A percentile compares a stretch with the other conserved stretches of the same genome.
These are phyloP conservation scores for Schizophyllum amplum DNA, from an alignment of 1,284 basidiomycete species.

Conservation along the genomic window DNA sequence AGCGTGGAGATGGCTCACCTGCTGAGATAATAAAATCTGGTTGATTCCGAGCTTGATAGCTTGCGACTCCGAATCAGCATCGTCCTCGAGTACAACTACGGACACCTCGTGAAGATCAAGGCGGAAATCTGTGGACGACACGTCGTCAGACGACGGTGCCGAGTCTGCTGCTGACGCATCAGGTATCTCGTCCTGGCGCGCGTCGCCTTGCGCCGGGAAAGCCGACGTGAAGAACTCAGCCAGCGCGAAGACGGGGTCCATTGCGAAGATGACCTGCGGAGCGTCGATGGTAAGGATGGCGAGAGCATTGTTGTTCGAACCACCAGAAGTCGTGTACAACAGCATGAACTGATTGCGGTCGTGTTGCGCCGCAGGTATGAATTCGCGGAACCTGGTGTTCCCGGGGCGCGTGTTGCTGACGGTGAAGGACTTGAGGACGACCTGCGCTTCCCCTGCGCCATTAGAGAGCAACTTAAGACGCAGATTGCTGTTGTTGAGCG, in stretches of 20 bases:
- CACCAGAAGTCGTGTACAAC: conserved; percentile 74
- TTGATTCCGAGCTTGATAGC: conserved; percentile 84
- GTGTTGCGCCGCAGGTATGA: conserved; percentile 88
- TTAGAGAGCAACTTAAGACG: conserved; percentile 83
- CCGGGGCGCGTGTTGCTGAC: conserved; percentile 86
- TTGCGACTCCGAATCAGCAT: conserved; percentile 73
- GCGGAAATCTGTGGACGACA: conserved; percentile 51
- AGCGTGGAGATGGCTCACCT: conserved; percentile 38
- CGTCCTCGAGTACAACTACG: conserved; percentile 85
- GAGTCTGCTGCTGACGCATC: conserved; percentile 15
- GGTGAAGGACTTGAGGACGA: conserved; percentile 85
- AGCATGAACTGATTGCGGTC: conserved; percentile 94
- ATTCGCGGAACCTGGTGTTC: conserved; percentile 85
- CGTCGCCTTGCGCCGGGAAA: conserved; percentile 25
- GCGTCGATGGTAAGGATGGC: conserved; percentile 89
- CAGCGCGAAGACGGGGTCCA: conserved; percentile 88
- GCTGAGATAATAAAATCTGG: conserved; percentile 88
- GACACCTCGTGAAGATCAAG: conserved; percentile 91
- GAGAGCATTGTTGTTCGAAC: conserved; percentile 49
- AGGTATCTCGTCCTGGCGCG: conserved; percentile 1
- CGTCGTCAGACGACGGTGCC: conserved; percentile 10
- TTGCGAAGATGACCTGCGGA: conserved; percentile 88
- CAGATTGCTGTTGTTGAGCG: conserved; percentile 74
- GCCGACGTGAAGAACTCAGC: conserved; percentile 79
- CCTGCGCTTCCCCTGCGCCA: conserved; percentile 79